Base-by-base conservation (phyloP, 2,329 filamentous ascomycete genomes). In the Exophiala sp. region DNA sequence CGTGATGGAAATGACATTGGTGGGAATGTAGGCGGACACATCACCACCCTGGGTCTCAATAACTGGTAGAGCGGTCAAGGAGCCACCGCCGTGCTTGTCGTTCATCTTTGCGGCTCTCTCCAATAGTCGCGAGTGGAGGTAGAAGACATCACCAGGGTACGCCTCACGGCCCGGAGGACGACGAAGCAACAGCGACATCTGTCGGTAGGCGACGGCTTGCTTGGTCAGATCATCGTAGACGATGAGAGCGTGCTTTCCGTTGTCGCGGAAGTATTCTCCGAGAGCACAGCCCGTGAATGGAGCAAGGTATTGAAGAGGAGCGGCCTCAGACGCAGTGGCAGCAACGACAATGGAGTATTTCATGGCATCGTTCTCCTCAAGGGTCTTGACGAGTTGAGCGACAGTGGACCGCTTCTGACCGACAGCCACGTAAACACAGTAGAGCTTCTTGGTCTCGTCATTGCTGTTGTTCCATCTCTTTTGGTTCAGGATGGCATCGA, bases 31-130 rank as follows among this genome's bases (percentile, higher is more conserved):
- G 65, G 93, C 93, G 65, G 93, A 97, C 69, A 98, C 93, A 77
- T 98, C 93, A 88, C 93, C 93, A 82, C 93, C 93, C 82, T 97
- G 93, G 72, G 93, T 98, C 82, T 98, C 93, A 72, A 98, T 97
- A 75, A 97, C 73, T 70, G 93, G 93, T 58, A 98, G 86, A 62
- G 93, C 91, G 74, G 93, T 98, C 75, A 97, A 82, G 65, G 91
- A 97, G 71, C 93, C 93, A 76, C 88, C 88, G 69, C 90, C 89
- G 70, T 86, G 88, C 77, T 88, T 91, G 73, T 90, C 80, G 82
- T 85, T 95, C 84, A 98, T 88, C 86, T 98, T 98, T 77, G 93
- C 93, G 57, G 93, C 88, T 85, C 93, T 93, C 83, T 98, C 93
- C 63, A 98, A 83, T 57, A 98, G 88, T 85, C 93, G 90, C 65